Conservation (phyloP, 1,139 yeast genomes). For the Debaryomyces sp. region DNA sequence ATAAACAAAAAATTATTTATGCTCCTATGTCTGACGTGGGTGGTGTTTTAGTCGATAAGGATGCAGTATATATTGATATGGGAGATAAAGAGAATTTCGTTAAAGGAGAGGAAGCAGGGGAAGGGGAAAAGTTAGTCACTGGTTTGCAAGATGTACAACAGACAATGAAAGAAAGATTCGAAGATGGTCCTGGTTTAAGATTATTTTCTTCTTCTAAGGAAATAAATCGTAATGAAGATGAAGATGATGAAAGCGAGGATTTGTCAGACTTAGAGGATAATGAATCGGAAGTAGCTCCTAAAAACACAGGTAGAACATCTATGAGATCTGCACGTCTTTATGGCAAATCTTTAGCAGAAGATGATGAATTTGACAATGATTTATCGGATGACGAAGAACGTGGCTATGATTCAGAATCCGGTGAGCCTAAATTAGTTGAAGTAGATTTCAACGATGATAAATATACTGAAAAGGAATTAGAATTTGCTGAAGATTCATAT, state of each 20-base stretch:
- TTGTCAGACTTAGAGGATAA: conserved; percentile 32
- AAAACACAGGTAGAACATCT: conserved; percentile 57
- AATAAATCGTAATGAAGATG: conserved; percentile 40
- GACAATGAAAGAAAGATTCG: conserved; percentile 62
- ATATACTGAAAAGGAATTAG: conserved; percentile 52
- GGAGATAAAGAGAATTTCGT: conserved; percentile 65
- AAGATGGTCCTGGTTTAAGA: conserved; percentile 71
- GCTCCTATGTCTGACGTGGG: conserved; percentile 99
- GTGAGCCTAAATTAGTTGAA: conserved; percentile 44
- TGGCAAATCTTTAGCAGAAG: conserved; percentile 55
- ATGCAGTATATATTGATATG: conserved; percentile 93
- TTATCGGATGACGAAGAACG: conserved; percentile 36
- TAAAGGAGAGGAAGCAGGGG: conserved; percentile 70
- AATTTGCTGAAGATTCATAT: conserved; percentile 49
- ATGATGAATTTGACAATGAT: conserved; percentile 46
- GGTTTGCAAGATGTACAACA: conserved; percentile 72
- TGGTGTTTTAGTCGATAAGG: conserved; percentile 94
- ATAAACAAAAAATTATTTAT: conserved; percentile 88
- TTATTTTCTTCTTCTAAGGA: conserved; percentile 65
- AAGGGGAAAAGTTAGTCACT: conserved; percentile 81
- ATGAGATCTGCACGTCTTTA: conserved; percentile 63
- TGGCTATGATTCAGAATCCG: conserved; percentile 28
- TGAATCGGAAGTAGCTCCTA: conserved; percentile 24
- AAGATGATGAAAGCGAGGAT: conserved; percentile 41
- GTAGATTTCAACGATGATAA: conserved; percentile 49